Evolutionary conservation across 495 filamentous ascomycete species (phyloP), one percentile per base, ranked within the genome.

Genomic region (Thermochaetoides thermophila): DNA sequence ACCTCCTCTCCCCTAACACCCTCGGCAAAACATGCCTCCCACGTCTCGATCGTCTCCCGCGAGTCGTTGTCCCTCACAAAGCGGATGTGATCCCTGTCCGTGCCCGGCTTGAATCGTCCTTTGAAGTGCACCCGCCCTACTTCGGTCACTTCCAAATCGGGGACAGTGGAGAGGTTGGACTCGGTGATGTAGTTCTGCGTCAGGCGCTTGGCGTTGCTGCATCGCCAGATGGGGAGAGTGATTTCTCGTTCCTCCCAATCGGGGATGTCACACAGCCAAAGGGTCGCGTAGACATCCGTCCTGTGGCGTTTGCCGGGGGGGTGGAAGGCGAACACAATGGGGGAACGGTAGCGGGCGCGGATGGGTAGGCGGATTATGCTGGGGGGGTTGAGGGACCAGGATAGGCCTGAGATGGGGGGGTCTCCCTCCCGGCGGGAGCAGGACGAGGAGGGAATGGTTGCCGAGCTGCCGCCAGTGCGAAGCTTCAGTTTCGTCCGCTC

Each of bases 161-260:
- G 78, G 0, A 76, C 61, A 11, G 69, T 55, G 6, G 68, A 60
- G 29, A 61, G 66, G 44, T 84, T 86, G 15, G 69, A 55, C 26
- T 82, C 69, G 0, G 82, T 87, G 49, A 94, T 74, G 49, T 84
- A 92, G 53, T 95, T 96, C 51, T 96, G 87, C 1, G 76, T 81
- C 10, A 96, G 60, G 2, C 87, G 69, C 36, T 63, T 63, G 2
- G 73, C 61, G 28, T 75, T 75, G 43, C 78, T 68, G 10, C 84
- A 91, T 9, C 68, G 71, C 76, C 81, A 96, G 45, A 95, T 79
- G 1, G 87, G 87, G 5, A 94, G 66, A 49, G 84, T 79, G 44
- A 93, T 76, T 21, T 73, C 62, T 7, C 64, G 68, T 15, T 78
- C 70, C 31, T 86, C 76, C 44, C 77, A 76, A 50, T 95, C 87